phyloP scores from a whole-genome alignment of 1,284 basidiomycete genomes.

The Megacollybia platyphylla region DNA sequence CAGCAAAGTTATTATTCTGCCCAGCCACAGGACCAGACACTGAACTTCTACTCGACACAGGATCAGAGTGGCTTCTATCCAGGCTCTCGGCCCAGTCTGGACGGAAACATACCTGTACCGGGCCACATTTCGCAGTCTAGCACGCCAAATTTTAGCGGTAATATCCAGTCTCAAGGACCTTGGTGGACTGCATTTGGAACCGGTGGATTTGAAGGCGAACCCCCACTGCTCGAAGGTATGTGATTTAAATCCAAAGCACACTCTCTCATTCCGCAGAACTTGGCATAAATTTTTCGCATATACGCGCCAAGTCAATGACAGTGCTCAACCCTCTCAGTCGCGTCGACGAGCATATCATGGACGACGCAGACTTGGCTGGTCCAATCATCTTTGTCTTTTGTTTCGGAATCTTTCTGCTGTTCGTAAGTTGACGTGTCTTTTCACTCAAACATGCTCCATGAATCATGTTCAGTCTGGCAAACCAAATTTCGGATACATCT shows the following conservation, averaged over 20 bases:
- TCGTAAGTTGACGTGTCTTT: slow-evolving; percentile 44
- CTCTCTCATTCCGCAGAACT: slow-evolving; percentile 52
- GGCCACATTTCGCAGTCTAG: slow-evolving; percentile 36
- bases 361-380: slow-evolving; percentile 96
- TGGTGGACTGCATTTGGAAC: slow-evolving; percentile 97
- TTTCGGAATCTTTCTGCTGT: slow-evolving; percentile 83
- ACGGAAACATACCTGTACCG: slow-evolving; percentile 43
- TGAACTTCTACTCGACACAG: slow-evolving; percentile 56
- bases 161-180: slow-evolving; percentile 55
- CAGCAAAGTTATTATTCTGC: slow-evolving; percentile 43
- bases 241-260: slow-evolving; percentile 1
- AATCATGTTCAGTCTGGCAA: slow-evolving; percentile 82
- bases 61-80: slow-evolving; percentile 51
- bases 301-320: slow-evolving; percentile 86
- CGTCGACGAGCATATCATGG: slow-evolving; percentile 95
- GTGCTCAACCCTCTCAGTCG: slow-evolving; percentile 87
- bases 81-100: slow-evolving; percentile 58
- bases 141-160: slow-evolving; percentile 47
- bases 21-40: slow-evolving; percentile 39
- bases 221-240: slow-evolving; percentile 82
- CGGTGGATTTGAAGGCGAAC: slow-evolving; percentile 90
- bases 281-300: slow-evolving; percentile 95
- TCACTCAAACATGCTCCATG: slow-evolving; percentile 2
- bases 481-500: slow-evolving; percentile 98
- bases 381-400: slow-evolving; percentile 92